Conservation (phyloP, 768 basidiomycete species). For the Lyophyllum atratum region DNA sequence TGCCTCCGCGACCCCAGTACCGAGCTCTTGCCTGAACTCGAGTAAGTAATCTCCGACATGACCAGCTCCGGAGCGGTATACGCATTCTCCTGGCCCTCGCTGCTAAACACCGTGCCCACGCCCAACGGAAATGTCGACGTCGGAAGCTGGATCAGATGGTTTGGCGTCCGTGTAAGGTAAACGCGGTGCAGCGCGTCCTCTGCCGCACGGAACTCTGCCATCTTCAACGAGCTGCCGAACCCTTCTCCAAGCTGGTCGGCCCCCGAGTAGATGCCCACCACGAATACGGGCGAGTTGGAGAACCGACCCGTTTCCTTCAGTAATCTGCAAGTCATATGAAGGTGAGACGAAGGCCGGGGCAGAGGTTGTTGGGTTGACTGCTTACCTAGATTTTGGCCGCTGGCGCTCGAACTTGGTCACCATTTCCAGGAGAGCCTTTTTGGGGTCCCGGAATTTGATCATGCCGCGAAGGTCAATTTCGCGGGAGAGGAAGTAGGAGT, state of each 20-base stretch:
- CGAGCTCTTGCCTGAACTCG: slow-evolving; percentile 62
- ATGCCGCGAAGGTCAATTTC: slow-evolving; percentile 78
- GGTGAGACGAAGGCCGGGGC: background rate
- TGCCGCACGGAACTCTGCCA: slow-evolving; percentile 93
- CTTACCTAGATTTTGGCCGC: slow-evolving; percentile 69
- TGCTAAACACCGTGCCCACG: slow-evolving; percentile 53
- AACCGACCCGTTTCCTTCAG: slow-evolving; percentile 92
- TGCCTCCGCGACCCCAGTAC: slow-evolving; percentile 16
- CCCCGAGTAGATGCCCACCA: slow-evolving; percentile 93
- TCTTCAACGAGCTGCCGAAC: slow-evolving; percentile 87
- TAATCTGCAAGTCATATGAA: slow-evolving; percentile 49
- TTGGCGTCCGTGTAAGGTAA: slow-evolving; percentile 78
- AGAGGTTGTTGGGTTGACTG: background rate
- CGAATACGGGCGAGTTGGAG: slow-evolving; percentile 88
- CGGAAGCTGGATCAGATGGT: slow-evolving; percentile 68
- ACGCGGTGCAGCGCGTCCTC: slow-evolving; percentile 84
- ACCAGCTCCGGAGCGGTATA: slow-evolving; percentile 60
- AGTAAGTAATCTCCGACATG: slow-evolving; percentile 67
- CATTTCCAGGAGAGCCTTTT: slow-evolving; percentile 72
- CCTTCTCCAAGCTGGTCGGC: slow-evolving; percentile 89
- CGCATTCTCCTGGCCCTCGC: slow-evolving; percentile 38
- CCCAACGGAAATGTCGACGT: slow-evolving; percentile 70
- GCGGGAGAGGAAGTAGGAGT: slow-evolving; percentile 86
- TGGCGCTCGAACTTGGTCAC: slow-evolving; percentile 69
- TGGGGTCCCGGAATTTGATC: slow-evolving; percentile 84